A percentile compares a stretch with the other conserved stretches of the same genome.
Conservation (phyloP, 352 stramenopile species). For the Phytopythium chamaehyphon region DNA sequence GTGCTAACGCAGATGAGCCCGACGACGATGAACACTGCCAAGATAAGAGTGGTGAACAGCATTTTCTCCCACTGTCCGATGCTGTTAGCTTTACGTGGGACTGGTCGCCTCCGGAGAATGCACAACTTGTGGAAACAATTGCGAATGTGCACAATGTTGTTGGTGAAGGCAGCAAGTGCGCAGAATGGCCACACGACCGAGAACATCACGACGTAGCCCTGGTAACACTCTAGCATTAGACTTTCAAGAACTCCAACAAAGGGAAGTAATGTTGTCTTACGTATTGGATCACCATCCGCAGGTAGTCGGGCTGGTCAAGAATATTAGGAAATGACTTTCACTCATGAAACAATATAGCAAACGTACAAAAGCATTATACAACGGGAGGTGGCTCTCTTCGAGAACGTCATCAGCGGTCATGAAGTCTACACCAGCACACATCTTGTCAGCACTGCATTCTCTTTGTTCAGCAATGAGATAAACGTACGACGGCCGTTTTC, state of each 20-base stretch:
- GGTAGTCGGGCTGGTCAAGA: slow-evolving; percentile 68
- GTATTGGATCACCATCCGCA: slow-evolving; percentile 88
- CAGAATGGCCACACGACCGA: slow-evolving; percentile 87
- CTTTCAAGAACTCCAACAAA: slow-evolving; percentile 3
- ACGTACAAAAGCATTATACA: slow-evolving; percentile 83
- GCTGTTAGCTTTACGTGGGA: slow-evolving; percentile 79
- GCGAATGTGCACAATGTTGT: slow-evolving; percentile 82
- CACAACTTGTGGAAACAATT: slow-evolving; percentile 85
- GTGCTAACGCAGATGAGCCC: slow-evolving; percentile 83
- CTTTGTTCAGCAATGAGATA: neutral
- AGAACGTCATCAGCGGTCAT: slow-evolving; percentile 84
- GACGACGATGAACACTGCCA: slow-evolving; percentile 81
- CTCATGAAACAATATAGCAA: too few species aligned
- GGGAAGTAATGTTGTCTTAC: slow-evolving; percentile 20
- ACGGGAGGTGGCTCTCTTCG: slow-evolving; percentile 72
- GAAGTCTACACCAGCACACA: slow-evolving; percentile 35
- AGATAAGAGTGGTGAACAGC: slow-evolving; percentile 76
- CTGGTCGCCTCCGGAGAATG: slow-evolving; percentile 56
- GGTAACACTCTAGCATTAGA: neutral
- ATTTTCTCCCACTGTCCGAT: slow-evolving; percentile 88
- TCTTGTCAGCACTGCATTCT: neutral
- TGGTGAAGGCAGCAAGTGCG: slow-evolving; percentile 64
- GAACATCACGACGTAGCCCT: slow-evolving; percentile 89
- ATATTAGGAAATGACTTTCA: too few species aligned
- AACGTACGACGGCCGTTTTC: slow-evolving; percentile 72